Base-by-base conservation (phyloP, 345 rosid genomes). In the Firmiana major region DNA sequence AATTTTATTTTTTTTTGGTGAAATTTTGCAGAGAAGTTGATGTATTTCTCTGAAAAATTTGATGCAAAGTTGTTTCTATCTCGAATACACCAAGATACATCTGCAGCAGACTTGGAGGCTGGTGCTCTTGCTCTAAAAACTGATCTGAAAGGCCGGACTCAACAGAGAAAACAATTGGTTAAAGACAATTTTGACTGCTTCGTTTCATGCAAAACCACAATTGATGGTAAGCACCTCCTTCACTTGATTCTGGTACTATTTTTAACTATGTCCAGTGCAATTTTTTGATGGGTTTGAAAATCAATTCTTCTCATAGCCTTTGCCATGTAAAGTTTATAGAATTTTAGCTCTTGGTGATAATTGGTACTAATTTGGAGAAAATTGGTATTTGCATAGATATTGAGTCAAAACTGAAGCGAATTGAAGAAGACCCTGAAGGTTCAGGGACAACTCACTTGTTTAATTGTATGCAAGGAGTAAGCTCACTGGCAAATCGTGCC, bases 171-270 rank as follows among this genome's bases (percentile, higher is more conserved):
- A 83, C 97, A 96, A 77, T 84, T 96, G 87, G 99, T 96, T 60
- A 96, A 93, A 82, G 94, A 96, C 84, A 96, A 96, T 77, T 96
- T 96, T 79, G 99, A 96, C 83, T 96, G 98, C 86, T 96, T 96
- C 84, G 99, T 96, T 89, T 96, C 98, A 13, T 96, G 99, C 89
- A 96, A 96, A 88, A 96, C 97, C 28, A 93, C 98, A 46, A 96
- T 96, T 85, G 99, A 96, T 84, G 99, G 99, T 95, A 75, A 78
- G 63, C 54, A 74, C 57, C 64, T 46, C 28, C 60, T 70, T 51
- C 53, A 73, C 70, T 79, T 43, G 60, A 13, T 68, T 9, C 74
- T 80, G 6, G 63, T 78, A 4, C 58, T 21, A 63, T 26, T 81
- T 67, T 75, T 71, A 16, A 68, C 21, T 53, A 34, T 49, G n/a